phyloP scores from a whole-genome alignment of 768 basidiomycete genomes.

The Hirschioporus abietinus region DNA sequence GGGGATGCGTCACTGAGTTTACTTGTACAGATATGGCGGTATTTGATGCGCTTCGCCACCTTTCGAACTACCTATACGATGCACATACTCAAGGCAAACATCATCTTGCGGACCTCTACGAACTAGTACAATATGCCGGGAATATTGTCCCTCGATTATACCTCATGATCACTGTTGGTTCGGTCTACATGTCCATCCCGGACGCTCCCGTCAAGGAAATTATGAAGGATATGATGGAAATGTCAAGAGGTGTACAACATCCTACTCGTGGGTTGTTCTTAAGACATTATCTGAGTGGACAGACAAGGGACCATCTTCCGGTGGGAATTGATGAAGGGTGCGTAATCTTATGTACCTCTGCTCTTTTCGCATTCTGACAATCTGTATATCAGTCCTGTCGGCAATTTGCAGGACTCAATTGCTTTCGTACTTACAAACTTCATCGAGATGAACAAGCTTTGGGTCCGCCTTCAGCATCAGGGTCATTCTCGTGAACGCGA shows the following conservation, averaged over 20 bases:
- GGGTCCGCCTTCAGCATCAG: slow-evolving; percentile 97
- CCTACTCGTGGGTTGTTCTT: slow-evolving; percentile 96
- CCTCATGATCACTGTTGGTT: slow-evolving; percentile 99
- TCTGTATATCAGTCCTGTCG: slow-evolving; percentile 54
- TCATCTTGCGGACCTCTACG: slow-evolving; percentile 97
- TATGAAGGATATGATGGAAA: slow-evolving; percentile 99
- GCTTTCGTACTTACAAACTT: slow-evolving; percentile 97
- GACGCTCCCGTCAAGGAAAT: slow-evolving; percentile 98
- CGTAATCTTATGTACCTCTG: slow-evolving; percentile 11
- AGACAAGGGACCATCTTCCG: slow-evolving; percentile 94
- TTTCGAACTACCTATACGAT: slow-evolving; percentile 95
- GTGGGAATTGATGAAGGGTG: slow-evolving; percentile 81
- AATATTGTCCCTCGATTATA: slow-evolving; percentile 92
- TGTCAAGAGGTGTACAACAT: slow-evolving; percentile 95
- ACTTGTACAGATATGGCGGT: slow-evolving; percentile 86
- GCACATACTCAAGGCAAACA: slow-evolving; percentile 89
- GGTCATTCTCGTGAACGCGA: slow-evolving; percentile 96
- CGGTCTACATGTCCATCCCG: slow-evolving; percentile 97
- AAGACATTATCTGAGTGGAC: slow-evolving; percentile 93
- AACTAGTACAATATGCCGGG: slow-evolving; percentile 98
- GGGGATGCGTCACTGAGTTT: slow-evolving; percentile 10
- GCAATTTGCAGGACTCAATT: slow-evolving; percentile 93
- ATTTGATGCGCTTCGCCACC: slow-evolving; percentile 91
- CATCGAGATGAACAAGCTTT: slow-evolving; percentile 99
- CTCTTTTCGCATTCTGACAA: slow-evolving; percentile 17